Percentiles rank a stretch among this genome's conserved stretches.
These are phyloP conservation scores for Periglandula ipomoeae DNA, from an alignment of 2,329 filamentous ascomycete species.

Conservation along the genomic window DNA sequence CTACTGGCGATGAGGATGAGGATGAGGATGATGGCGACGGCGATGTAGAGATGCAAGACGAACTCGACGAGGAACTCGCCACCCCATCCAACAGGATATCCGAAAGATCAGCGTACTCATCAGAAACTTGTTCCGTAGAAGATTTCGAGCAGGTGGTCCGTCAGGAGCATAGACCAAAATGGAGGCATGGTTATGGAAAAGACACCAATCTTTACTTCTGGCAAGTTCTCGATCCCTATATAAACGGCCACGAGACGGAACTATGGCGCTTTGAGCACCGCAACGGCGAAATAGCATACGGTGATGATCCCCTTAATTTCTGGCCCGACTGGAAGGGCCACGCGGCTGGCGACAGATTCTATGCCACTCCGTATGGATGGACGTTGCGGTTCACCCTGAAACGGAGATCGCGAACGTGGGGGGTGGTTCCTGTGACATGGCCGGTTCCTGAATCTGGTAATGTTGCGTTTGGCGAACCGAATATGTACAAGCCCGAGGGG, in stretches of 20 bases:
- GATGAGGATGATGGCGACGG: too few species aligned
- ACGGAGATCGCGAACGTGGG: background rate
- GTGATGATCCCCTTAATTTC: background rate
- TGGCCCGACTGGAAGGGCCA: background rate
- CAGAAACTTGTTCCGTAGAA: background rate
- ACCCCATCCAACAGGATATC: background rate
- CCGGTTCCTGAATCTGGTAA: too few species aligned
- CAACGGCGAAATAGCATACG: background rate
- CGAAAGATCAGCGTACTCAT: background rate
- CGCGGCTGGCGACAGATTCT: background rate
- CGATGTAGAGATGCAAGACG: background rate
- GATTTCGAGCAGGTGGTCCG: constrained; percentile 1
- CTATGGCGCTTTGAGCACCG: background rate
- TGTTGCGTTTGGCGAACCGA: too few species aligned
- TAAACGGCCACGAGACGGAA: background rate
- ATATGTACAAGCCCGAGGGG: too few species aligned
- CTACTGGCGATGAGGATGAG: too few species aligned
- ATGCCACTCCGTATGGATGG: background rate
- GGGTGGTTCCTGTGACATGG: too few species aligned
- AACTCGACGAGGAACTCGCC: background rate
- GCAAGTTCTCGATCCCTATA: background rate
- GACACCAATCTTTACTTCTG: background rate
- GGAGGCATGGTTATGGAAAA: background rate
- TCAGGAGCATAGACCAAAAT: background rate
- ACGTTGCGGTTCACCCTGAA: too few species aligned